phyloP scores from a whole-genome alignment of 345 rosid species.

The Salix suchowensis region DNA sequence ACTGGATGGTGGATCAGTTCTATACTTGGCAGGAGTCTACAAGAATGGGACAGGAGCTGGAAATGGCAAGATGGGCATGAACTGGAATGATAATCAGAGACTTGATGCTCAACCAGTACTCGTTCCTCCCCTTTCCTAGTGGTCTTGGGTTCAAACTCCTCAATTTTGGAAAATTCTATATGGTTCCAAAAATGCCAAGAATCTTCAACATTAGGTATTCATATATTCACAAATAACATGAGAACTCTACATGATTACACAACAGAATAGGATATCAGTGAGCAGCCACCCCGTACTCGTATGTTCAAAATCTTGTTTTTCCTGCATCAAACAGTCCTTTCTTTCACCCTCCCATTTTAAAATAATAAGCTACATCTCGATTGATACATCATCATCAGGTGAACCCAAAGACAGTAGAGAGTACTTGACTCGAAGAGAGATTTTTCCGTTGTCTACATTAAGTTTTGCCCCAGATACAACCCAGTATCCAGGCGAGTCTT shows the following conservation, averaged over 20 bases:
- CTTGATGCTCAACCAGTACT: not conserved
- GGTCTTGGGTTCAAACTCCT: not conserved
- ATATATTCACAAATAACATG: not conserved
- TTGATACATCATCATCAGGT: constrained; percentile 21
- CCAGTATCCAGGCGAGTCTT: constrained; percentile 94
- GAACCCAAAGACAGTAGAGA: constrained; percentile 45
- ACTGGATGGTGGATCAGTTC: not conserved
- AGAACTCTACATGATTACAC: not conserved
- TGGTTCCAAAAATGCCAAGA: not conserved
- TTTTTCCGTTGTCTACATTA: constrained; percentile 75
- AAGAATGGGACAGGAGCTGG: not conserved
- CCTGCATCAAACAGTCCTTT: not conserved
- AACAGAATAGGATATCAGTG: not conserved
- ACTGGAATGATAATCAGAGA: not conserved
- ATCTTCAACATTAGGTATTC: not conserved
- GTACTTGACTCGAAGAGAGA: constrained; percentile 82
- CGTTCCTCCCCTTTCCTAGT: not conserved
- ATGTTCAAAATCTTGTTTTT: not conserved
- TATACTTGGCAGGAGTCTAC: not conserved
- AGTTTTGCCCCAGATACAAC: constrained; percentile 89
- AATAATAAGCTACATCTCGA: not conserved
- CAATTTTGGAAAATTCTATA: not conserved
- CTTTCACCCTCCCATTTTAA: not conserved
- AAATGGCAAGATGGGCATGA: not conserved
- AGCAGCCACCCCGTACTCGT: not conserved